A percentile compares a stretch with the other conserved stretches of the same genome.
Conservation (phyloP, 2,329 filamentous ascomycete genomes). For the Chalara sp. region DNA sequence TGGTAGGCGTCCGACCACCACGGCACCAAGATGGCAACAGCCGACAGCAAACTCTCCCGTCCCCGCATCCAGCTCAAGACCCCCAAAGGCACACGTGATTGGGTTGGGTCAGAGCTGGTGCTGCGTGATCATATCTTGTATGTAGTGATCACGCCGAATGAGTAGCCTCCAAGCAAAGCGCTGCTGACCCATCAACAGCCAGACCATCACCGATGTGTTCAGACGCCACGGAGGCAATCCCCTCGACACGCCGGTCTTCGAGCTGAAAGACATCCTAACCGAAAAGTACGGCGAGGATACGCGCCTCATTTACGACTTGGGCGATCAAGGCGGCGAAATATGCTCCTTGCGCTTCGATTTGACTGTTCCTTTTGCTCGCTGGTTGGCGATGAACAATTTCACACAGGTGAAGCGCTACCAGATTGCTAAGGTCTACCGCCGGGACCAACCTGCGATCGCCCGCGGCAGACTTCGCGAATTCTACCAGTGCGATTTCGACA, state of each 20-base stretch:
- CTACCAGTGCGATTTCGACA: constrained; percentile 1
- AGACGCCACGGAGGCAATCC: constrained; percentile 2
- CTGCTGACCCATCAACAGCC: not conserved
- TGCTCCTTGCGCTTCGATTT: constrained; percentile 2
- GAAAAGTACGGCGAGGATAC: constrained; percentile 4
- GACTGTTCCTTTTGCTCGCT: constrained; percentile 1
- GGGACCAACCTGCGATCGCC: constrained; percentile 1
- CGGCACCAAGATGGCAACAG: no score
- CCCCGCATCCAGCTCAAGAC: no score
- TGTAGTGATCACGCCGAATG: not conserved
- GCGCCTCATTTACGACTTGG: constrained; percentile 2
- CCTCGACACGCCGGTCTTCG: constrained; percentile 1
- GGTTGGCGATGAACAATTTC: constrained; percentile 3
- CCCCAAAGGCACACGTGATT: not conserved
- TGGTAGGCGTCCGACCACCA: no score
- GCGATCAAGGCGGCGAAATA: constrained; percentile 1
- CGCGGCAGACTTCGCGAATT: not conserved
- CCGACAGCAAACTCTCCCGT: no score
- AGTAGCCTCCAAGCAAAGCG: not conserved
- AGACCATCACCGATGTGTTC: not conserved
- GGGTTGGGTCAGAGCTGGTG: not conserved
- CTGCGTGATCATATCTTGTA: not conserved
- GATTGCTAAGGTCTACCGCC: constrained; percentile 2
- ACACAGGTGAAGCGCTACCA: constrained; percentile 2
- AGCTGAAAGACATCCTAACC: constrained; percentile 1